A percentile compares a stretch with the other conserved stretches of the same genome.
phyloP scores from a whole-genome alignment of 1,284 basidiomycete species.

The Coniferiporia sulphurascens region DNA sequence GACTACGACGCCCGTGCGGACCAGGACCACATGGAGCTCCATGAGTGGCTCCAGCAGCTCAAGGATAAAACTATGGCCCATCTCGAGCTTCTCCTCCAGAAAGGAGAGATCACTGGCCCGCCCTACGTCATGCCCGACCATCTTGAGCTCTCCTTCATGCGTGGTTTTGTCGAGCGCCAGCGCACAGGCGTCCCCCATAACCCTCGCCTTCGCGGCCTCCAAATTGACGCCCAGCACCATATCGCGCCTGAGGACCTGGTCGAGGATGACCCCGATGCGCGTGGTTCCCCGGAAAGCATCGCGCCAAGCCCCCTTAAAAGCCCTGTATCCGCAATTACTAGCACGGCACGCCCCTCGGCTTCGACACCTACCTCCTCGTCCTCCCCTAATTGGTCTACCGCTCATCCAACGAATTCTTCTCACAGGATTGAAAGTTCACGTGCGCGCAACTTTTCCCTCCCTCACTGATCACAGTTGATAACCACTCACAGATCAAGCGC shows the following conservation, averaged over 20 bases:
- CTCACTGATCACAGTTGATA: not conserved
- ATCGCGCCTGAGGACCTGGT: constrained; percentile 27
- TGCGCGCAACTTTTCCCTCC: not conserved
- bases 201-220: constrained; percentile 57
- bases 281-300: constrained; percentile 12
- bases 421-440: constrained; percentile 12
- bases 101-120: constrained; percentile 58
- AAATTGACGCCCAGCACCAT: constrained; percentile 26
- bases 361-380: not conserved
- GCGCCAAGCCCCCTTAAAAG: constrained; percentile 11
- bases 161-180: constrained; percentile 75
- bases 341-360: not conserved
- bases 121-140: constrained; percentile 76
- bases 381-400: constrained; percentile 9
- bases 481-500: constrained; percentile 14
- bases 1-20: constrained; percentile 77
- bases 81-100: constrained; percentile 76
- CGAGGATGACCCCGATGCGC: constrained; percentile 15
- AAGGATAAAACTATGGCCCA: constrained; percentile 84
- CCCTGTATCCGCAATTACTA: constrained; percentile 3
- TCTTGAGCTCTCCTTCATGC: constrained; percentile 67
- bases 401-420: not conserved
- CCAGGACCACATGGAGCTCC: constrained; percentile 80
- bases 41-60: constrained; percentile 77
- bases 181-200: constrained; percentile 63